A percentile compares a stretch with the other conserved stretches of the same genome.
Evolutionary conservation across 495 filamentous ascomycete species (phyloP).

Genomic region (Jackrogersella multiformis): DNA sequence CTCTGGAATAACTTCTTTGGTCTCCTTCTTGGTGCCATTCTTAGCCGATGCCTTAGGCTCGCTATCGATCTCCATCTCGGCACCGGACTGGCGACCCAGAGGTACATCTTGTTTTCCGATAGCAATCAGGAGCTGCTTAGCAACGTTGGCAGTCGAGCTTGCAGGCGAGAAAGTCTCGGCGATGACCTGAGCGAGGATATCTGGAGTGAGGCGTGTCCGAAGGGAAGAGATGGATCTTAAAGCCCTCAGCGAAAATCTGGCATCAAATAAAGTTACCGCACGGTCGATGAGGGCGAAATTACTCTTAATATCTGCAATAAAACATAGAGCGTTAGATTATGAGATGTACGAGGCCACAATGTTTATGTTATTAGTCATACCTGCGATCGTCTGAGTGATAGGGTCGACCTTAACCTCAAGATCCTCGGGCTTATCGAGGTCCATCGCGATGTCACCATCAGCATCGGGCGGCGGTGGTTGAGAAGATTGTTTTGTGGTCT

Average conservation of each 20-base stretch:
- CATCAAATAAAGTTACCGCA: slow-evolving; percentile 92
- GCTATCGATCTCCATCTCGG: slow-evolving; percentile 82
- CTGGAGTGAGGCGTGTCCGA: slow-evolving; percentile 85
- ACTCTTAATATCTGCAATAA: slow-evolving; percentile 81
- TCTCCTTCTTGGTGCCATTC: slow-evolving; percentile 64
- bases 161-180: slow-evolving; percentile 75
- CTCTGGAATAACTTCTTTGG: slow-evolving; percentile 85
- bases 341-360: neutral
- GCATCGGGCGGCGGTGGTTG: slow-evolving; percentile 66
- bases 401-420: slow-evolving; percentile 73
- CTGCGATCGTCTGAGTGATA: slow-evolving; percentile 63
- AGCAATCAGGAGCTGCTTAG: slow-evolving; percentile 73
- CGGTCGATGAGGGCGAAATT: slow-evolving; percentile 92
- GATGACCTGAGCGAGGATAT: slow-evolving; percentile 82
- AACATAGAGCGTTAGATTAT: slow-evolving; percentile 25
- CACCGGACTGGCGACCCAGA: slow-evolving; percentile 61
- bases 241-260: slow-evolving; percentile 91
- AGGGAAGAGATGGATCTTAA: slow-evolving; percentile 94
- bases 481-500: slow-evolving; percentile 70
- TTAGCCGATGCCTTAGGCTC: slow-evolving; percentile 60
- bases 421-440: slow-evolving; percentile 67
- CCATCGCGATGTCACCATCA: slow-evolving; percentile 81
- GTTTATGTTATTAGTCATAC: slow-evolving; percentile 45
- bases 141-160: slow-evolving; percentile 65
- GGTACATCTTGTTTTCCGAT: slow-evolving; percentile 70